Evolutionary conservation across 352 stramenopile genomes (phyloP).

Genomic region (Pythium aphanidermatum): DNA sequence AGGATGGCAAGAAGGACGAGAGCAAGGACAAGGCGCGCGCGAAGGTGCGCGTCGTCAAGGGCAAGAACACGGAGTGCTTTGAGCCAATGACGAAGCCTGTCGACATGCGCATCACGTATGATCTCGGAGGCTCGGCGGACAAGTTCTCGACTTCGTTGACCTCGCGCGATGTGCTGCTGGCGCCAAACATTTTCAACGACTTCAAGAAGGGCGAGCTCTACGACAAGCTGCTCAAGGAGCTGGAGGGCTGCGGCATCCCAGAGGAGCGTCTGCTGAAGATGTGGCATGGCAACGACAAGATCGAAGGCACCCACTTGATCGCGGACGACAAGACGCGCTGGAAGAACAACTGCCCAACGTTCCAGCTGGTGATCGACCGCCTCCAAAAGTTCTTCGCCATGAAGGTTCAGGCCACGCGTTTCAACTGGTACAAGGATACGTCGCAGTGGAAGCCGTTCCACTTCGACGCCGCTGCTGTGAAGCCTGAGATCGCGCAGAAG

Average conservation of each 20-base stretch:
- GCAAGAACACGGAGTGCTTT: slow-evolving; percentile 77
- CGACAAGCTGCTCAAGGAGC: slow-evolving; percentile 52
- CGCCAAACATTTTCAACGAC: slow-evolving; percentile 69
- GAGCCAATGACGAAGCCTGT: slow-evolving; percentile 61
- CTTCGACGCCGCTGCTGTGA: slow-evolving; percentile 92
- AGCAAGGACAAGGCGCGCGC: not conserved
- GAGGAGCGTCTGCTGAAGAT: slow-evolving; percentile 67
- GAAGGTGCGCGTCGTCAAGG: slow-evolving; percentile 30
- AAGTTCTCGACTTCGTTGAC: slow-evolving; percentile 55
- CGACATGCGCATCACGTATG: slow-evolving; percentile 66
- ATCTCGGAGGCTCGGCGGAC: slow-evolving; percentile 45
- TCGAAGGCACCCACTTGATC: slow-evolving; percentile 92
- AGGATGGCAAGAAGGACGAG: slow-evolving; percentile 2
- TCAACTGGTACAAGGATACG: slow-evolving; percentile 95
- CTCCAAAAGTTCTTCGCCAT: slow-evolving; percentile 88
- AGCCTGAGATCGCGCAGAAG: slow-evolving; percentile 85
- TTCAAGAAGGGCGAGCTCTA: slow-evolving; percentile 72
- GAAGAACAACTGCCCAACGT: slow-evolving; percentile 70
- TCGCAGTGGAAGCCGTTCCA: slow-evolving; percentile 93
- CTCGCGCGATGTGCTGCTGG: slow-evolving; percentile 56
- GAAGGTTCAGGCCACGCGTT: slow-evolving; percentile 86
- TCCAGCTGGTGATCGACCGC: slow-evolving; percentile 72
- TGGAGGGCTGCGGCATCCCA: slow-evolving; percentile 61
- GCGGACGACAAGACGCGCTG: slow-evolving; percentile 84
- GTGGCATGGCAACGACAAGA: slow-evolving; percentile 84